phyloP scores from a whole-genome alignment of 768 basidiomycete genomes.

The Hericium coralloides region DNA sequence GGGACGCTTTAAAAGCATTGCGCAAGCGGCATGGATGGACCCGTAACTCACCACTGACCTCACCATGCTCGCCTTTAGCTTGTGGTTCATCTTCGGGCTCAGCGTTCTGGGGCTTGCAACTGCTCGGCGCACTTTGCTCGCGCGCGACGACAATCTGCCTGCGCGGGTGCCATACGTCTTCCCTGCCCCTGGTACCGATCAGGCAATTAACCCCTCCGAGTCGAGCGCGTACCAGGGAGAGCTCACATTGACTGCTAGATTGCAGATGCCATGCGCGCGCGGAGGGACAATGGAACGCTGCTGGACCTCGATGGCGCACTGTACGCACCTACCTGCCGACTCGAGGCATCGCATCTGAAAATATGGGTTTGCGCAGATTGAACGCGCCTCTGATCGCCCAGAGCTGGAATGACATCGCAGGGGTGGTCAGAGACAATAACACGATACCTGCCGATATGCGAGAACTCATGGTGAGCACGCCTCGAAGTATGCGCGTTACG shows the following conservation, averaged over 20 bases:
- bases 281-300: conserved; percentile 26
- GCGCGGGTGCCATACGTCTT: conserved; percentile 36
- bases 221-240: no score
- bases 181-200: conserved; percentile 23
- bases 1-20: no score
- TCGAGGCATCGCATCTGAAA: neutral
- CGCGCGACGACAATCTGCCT: conserved; percentile 29
- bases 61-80: no score
- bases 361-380: conserved; percentile 2
- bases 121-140: neutral
- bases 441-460: conserved; percentile 23
- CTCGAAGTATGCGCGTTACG: neutral
- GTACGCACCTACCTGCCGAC: conserved; percentile 15
- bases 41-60: no score
- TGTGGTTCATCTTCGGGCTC: no score
- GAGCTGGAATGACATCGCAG: conserved; percentile 27
- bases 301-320: conserved; percentile 31
- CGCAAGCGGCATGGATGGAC: no score
- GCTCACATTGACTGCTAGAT: conserved; percentile 17
- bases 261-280: conserved; percentile 28
- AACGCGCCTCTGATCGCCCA: conserved; percentile 12
- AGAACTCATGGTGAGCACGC: conserved; percentile 24
- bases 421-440: conserved; percentile 20
- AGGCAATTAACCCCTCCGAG: neutral
- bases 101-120: no score